Base-by-base conservation (phyloP, 2,329 filamentous ascomycete species). In the Diaporthe sp. region DNA sequence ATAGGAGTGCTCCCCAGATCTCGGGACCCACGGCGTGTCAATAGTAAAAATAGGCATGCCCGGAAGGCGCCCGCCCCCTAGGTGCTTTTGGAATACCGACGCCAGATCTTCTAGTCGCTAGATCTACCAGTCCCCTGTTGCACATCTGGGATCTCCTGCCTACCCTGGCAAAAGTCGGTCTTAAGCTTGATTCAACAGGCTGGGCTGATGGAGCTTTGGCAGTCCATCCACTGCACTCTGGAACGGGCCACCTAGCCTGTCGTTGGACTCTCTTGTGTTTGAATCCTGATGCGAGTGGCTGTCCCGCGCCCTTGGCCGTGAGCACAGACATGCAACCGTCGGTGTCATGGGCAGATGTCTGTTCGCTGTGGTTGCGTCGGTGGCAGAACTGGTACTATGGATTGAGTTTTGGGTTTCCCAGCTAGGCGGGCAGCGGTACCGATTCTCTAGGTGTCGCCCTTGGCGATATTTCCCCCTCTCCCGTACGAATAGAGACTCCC, bases 101-200 rank as follows among this genome's bases (percentile, higher is more conserved):
- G 15, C 44, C 30, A 51, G 63, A 51, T 66, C 44, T 51, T 30
- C 25, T 32, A 27, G 17, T 5, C 8, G 44, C 44, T 30, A 51
- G 63, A 51, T 66, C 63, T 66, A 39, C 63, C 61, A 19, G 44
- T 19, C 44, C 61, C 61, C 61, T 66, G 61, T 27, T 66, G 61
- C 61, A 51, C 30, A 66, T 66, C 61, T 66, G 61, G 44, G 44
- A 66, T 66, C 44, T 66, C 13, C 30, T 42, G 30, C n/a, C 44
- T 9, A 50, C 61, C 61, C 44, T 50, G 61, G 12, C 30, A 35
- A 25, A 50, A 51, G 30, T 25, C 44, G 5, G 39, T 50, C 30
- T 66, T 66, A 50, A 66, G 63, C 44, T 66, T 66, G 44, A 39
- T 66, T 51, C 63, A 39, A 66, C 30, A 44, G 51, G 44, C 27